Conservation (phyloP, 805 yeast species). For the Schwanniomyces yamadae region DNA sequence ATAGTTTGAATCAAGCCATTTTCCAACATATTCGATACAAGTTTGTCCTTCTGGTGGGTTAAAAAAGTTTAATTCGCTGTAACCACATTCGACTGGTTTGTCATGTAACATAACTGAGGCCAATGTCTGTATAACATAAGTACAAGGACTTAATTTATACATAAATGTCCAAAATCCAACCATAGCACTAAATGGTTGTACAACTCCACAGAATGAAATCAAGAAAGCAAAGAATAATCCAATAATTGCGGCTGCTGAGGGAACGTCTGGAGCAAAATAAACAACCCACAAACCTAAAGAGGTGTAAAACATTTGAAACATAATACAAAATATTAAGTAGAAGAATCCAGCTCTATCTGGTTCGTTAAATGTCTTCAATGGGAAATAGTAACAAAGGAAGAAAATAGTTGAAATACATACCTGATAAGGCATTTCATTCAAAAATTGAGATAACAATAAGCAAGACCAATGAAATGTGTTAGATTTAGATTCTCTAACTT, state of each 20-base stretch:
- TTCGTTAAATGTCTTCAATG: constrained; percentile 40
- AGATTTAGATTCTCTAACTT: constrained; percentile 67
- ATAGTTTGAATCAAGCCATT: constrained; percentile 37
- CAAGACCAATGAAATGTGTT: constrained; percentile 73
- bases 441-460: constrained; percentile 51
- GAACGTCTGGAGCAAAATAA: constrained; percentile 62
- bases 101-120: constrained; percentile 46
- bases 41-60: constrained; percentile 55
- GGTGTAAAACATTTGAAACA: constrained; percentile 29
- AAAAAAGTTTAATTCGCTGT: constrained; percentile 25
- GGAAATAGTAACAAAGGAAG: constrained; percentile 49
- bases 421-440: constrained; percentile 61
- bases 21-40: constrained; percentile 54
- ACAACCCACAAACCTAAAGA: constrained; percentile 39
- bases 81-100: constrained; percentile 40
- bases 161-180: constrained; percentile 85
- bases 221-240: constrained; percentile 56
- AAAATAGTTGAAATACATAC: constrained; percentile 20
- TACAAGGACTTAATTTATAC: constrained; percentile 71
- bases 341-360: constrained; percentile 43
- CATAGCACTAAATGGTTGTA: constrained; percentile 54
- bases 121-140: constrained; percentile 63
- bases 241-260: constrained; percentile 60
- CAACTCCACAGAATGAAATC: constrained; percentile 67
- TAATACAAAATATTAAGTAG: constrained; percentile 24